Evolutionary conservation across 768 basidiomycete species (phyloP), one percentile per base, ranked within the genome.

Genomic region (Termitomyces sp.): DNA sequence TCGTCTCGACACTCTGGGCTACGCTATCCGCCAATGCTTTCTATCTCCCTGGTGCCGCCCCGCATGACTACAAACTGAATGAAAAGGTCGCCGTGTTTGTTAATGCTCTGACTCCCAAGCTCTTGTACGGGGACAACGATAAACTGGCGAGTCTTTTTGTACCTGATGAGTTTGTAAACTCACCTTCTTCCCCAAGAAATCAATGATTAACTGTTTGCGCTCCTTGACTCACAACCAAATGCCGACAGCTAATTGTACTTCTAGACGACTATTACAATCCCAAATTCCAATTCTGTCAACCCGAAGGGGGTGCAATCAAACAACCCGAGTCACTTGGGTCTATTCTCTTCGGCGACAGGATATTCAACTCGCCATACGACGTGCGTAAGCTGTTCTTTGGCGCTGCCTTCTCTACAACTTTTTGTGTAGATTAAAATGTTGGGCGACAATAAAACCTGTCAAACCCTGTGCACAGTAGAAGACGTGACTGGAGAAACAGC

Each of bases 271-370:
- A 96, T 74, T 98, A 98, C 72, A 84, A 95, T 67, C 83, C 88
- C 2, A 79, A 79, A 55, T 90, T 98, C 62, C 86, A 85, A 61
- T 97, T 98, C 72, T 98, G 96, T 68, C 68, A 83, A 59, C 96
- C 96, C 28, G 74, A 79, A 44, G 87, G 76, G 20, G 95, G 93
- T 10, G 80, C 86, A 23, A 72, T 83, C 68, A 83, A 83, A 65
- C 86, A 87, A 68, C 89, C 93, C 3, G 95, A 95, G 71, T 89
- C 87, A 1, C 76, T 98, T 30, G 96, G 96, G 6, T 92, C 92
- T 18, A 95, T 98, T 66, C 76, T 98, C n/a, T 97, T 97, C 64
- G 96, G 96, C 16, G 96, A 98, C 77, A 82, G 96, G 63, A 93
- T 98, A 65, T 92, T 94, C 72, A 86, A 88, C 67, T 93, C 93